Base-by-base conservation (phyloP, 441 rosid species). In the Eutrema salsugineum region DNA sequence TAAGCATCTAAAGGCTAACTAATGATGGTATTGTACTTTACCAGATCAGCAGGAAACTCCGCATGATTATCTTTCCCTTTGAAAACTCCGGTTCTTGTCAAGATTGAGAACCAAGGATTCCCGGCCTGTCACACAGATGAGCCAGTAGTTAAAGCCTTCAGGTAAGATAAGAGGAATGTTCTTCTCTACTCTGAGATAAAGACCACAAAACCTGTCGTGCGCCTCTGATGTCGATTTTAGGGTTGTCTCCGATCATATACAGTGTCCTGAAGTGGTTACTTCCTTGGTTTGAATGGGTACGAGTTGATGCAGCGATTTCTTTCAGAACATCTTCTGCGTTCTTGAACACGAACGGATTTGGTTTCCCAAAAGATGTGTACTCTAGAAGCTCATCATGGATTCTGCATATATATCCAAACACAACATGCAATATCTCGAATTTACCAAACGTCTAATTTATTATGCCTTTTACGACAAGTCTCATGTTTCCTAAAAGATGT, bases 171-270 rank as follows among this genome's bases (percentile, higher is more conserved):
- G 54, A 67, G 32, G 58, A 43, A 6, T 17, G 39, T 57, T 56
- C 33, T 36, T n/a, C 22, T 44, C 42, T 35, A 15, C 47, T 50
- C 24, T 40, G 53, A 30, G 47, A 38, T 33, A 61, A 66, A 56
- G 46, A 64, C 56, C 14, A 77, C 75, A 30, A 71, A 78, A 91
- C 96, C 96, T 83, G 77, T 1, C 40, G 68, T 68, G 93, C 89
- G 38, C 98, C 96, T 71, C 78, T 83, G 58, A 93, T 86, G 73
- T 93, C 91, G 35, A 89, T 86, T 51, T 83, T 80, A 40, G 97
- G 98, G 63, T 93, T 93, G 70, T 89, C 98, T 67, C 97, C 97
- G 17, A 91, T 71, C 97, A 88, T 91, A 71, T 88, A 91, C 15
- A 93, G 70, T 38, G 87, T 89, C 48, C 40, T 85, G 64, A 91